Base-by-base conservation (phyloP, 2,329 filamentous ascomycete species). In the Ophiostoma ulmi region DNA sequence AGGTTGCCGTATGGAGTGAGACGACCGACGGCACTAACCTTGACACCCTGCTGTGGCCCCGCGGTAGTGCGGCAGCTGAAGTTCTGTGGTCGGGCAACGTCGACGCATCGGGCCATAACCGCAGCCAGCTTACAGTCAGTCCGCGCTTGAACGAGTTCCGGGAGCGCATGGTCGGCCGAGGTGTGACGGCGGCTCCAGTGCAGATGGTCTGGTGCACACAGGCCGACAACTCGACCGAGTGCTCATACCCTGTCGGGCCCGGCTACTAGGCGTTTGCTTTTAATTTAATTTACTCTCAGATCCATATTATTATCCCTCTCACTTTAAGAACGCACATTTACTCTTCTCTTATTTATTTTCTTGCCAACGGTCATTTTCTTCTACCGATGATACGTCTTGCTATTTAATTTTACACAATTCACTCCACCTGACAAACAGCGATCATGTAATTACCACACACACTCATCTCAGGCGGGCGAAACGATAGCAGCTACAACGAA, bases 1-100 rank as follows among this genome's bases (percentile, higher is more conserved):
- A 97, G 81, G 87, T 90, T 20, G 90, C 91, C 70, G 86, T 93
- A 71, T 97, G 92, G 92, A 86, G 86, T 73, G 93, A 97, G 81
- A 90, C 90, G n/a, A 84, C 86, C 73, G 93, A 97, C 79, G 80
- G 87, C 3, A 81, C 87, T n/a, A 93, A 90, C 77, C 78, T 97
- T 17, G 92, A 97, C 80, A 81, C 82, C 48, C 87, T 91, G 78
- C 80, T 94, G 10, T 97, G 92, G 93, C 92, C 93, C 8, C 85
- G 93, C 6, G 88, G 87, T 1, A 86, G 85, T 69, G 92, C 91
- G 0, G 91, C 89, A 0, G 91, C 86, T 36, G 93, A 96, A 80
- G 88, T 94, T 0, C 83, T 94, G 66, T 97, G 93, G 93, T 91
- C 88, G 58, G 92, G 92, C 69, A 80, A 85, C 70, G 85, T 86